Evolutionary conservation across 2,329 filamentous ascomycete species (phyloP), one percentile per base, ranked within the genome.

Genomic region (Cordyceps cateniannulata): DNA sequence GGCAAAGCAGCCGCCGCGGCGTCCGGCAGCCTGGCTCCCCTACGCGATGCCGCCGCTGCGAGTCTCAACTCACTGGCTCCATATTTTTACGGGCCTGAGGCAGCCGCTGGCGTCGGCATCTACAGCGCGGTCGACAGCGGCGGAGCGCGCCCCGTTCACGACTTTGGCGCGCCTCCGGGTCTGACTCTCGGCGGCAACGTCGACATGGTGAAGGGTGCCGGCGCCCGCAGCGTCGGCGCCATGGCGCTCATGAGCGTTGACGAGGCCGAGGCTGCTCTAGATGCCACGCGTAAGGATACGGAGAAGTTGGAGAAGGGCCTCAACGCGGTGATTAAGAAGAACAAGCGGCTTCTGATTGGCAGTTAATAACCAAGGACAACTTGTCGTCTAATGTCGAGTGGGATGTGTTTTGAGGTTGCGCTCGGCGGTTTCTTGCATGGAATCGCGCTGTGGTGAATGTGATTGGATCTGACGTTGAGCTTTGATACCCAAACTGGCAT

Each of bases 241-340:
- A 81, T 84, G 63, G 79, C 81, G 5, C 72, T 85, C 8, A 82
- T 88, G 78, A 84, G 76, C 52, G 77, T 87, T 2, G 81, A 86
- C 63, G 87, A 89, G 62, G 81, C 85, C 2, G 86, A 89, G 73
- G 75, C 74, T 60, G 81, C 81, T 50, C 74, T 84, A 48, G 66
- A 70, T 24, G 70, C 78, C 42, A 80, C 82, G 29, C 77, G 79
- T 55, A 84, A 81, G 69, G 85, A 88, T 70, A 81, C 82, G 7
- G 85, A 87, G 64, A 81, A 77, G 67, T 70, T 86, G 32, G 85
- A 88, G 73, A 87, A 85, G 76, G 81, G 76, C 49, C 71, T 88
- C 60, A 83, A 83, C 69, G 76, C 79, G 48, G 69, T 86, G 22
- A 79, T 88, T 60, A 83, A 81, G 73, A 82, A 81, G 70, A 89